Conservation (phyloP, 345 rosid genomes). For the Salix purpurea region DNA sequence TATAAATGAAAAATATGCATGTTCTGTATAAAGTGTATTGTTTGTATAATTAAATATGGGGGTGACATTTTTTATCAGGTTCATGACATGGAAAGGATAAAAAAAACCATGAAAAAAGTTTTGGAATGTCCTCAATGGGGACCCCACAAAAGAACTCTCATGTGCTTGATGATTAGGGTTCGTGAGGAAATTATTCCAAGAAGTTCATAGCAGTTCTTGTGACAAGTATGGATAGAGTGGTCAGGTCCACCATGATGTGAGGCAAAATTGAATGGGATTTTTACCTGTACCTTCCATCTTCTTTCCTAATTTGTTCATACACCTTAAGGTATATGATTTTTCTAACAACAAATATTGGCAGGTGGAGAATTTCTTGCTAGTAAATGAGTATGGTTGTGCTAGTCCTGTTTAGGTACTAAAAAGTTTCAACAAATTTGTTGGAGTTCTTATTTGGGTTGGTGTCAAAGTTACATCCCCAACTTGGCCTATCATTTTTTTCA, state of each 20-base stretch:
- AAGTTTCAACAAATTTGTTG: neutral
- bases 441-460: neutral
- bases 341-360: neutral
- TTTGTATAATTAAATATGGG: neutral
- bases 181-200: neutral
- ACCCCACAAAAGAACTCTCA: slow-evolving; percentile 5
- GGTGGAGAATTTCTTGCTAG: neutral
- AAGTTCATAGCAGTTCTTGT: neutral
- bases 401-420: no score
- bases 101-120: neutral
- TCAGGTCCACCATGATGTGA: neutral
- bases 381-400: neutral
- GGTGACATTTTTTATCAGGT: neutral
- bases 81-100: neutral
- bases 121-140: neutral
- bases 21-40: no score
- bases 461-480: neutral
- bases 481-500: neutral
- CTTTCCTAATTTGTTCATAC: neutral
- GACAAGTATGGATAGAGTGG: neutral
- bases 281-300: neutral
- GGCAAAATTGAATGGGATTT: neutral
- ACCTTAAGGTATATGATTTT: neutral
- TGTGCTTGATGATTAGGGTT: slow-evolving; percentile 22
- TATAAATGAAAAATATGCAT: no score